phyloP scores from a whole-genome alignment of 176 grass and related monocot species.

The sorghum (Sorghum bicolor) region Sorghum_bicolor_NCBIv3 NC_012870.2:71992001-71992500 shows the following conservation, averaged over 20 bases:
- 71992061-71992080: slow-evolving; percentile 14
- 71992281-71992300: slow-evolving; percentile 5
- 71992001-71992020: not conserved
- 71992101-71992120: slow-evolving; percentile 24
- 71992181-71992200: slow-evolving; percentile 23
- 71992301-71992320: not conserved
- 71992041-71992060: slow-evolving; percentile 9
- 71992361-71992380: slow-evolving; percentile 27
- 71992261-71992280: slow-evolving; percentile 3
- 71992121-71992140: not conserved
- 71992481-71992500: not conserved
- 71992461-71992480: not conserved
- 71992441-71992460: slow-evolving; percentile 11
- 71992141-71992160: slow-evolving; percentile 13
- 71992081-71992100: not conserved
- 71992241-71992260: slow-evolving; percentile 18
- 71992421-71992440: slow-evolving; percentile 9
- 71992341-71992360: slow-evolving; percentile 22
- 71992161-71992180: slow-evolving; percentile 25
- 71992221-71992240: not conserved
- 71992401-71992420: slow-evolving; percentile 28
- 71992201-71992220: not conserved
- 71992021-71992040: not conserved
- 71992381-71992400: slow-evolving; percentile 24
- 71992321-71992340: slow-evolving; percentile 22